Conservation (phyloP, 345 rosid genomes). For the Eucalyptus polybractea region DNA sequence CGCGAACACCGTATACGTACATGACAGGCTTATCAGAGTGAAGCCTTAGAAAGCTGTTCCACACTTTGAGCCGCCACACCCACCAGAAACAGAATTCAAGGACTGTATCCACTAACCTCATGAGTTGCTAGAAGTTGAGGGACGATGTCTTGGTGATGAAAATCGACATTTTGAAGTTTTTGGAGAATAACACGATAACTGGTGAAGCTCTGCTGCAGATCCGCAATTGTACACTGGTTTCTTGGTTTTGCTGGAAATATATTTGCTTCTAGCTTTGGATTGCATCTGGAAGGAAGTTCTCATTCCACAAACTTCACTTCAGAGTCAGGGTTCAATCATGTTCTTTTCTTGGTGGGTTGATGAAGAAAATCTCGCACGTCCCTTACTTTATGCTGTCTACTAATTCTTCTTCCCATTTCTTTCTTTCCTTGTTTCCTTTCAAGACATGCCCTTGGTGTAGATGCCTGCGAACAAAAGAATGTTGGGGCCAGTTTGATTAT, state of each 20-base stretch:
- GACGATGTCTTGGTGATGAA: background rate
- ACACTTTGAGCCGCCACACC: background rate
- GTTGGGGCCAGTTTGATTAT: background rate
- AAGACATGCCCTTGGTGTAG: background rate
- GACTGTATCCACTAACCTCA: background rate
- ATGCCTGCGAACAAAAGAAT: background rate
- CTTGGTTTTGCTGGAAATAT: background rate
- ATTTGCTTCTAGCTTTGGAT: background rate
- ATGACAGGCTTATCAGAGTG: conserved; percentile 66
- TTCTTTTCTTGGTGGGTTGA: background rate
- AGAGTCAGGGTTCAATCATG: background rate
- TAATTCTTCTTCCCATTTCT: background rate
- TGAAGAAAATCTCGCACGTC: background rate
- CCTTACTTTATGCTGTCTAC: background rate
- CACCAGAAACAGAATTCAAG: background rate
- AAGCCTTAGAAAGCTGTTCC: background rate
- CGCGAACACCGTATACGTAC: conserved; percentile 72
- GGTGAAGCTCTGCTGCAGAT: background rate
- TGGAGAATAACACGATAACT: background rate
- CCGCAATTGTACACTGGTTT: background rate
- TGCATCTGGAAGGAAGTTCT: background rate
- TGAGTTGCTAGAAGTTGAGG: background rate
- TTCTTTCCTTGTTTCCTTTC: background rate
- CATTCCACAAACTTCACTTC: background rate
- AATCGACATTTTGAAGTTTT: background rate